Percentiles rank a stretch among this genome's conserved stretches.
These are phyloP conservation scores for Aspergillus sp. DNA, from an alignment of 2,329 filamentous ascomycete genomes.

Conservation along the genomic window DNA sequence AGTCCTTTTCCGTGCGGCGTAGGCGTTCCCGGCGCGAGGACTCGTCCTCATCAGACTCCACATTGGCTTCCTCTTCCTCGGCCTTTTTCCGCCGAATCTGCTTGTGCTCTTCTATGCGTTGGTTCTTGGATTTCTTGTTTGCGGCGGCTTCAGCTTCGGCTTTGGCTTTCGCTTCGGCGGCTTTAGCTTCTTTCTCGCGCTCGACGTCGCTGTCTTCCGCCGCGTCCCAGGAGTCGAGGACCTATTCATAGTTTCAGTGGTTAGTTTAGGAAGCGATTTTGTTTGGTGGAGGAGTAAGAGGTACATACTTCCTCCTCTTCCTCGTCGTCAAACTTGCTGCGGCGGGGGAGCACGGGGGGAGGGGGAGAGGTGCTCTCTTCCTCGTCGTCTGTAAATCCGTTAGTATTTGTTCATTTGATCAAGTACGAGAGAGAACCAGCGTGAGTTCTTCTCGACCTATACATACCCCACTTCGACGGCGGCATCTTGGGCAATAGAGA, in stretches of 20 bases:
- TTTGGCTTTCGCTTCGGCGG: slow-evolving; percentile 77
- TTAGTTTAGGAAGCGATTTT: neutral
- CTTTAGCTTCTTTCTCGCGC: slow-evolving; percentile 88
- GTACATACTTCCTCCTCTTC: slow-evolving; percentile 69
- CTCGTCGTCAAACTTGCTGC: slow-evolving; percentile 80
- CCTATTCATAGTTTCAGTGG: slow-evolving; percentile 43
- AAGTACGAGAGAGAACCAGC: neutral
- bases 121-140: slow-evolving; percentile 80
- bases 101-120: slow-evolving; percentile 76
- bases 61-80: slow-evolving; percentile 51
- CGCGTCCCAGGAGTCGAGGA: slow-evolving; percentile 94
- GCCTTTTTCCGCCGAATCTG: slow-evolving; percentile 55
- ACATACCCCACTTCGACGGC: slow-evolving; percentile 46
- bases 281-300: neutral
- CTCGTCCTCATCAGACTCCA: slow-evolving; percentile 63
- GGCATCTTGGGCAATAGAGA: slow-evolving; percentile 29
- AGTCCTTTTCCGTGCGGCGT: slow-evolving; percentile 72
- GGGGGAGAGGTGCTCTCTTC: slow-evolving; percentile 50
- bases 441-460: slow-evolving; percentile 1
- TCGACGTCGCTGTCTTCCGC: slow-evolving; percentile 96
- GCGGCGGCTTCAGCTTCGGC: slow-evolving; percentile 81
- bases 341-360: slow-evolving; percentile 43
- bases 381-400: slow-evolving; percentile 29
- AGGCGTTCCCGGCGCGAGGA: slow-evolving; percentile 67
- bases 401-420: too few relatives aligned